Conservation (phyloP, 176 grass and related monocot species). For the Stipa capillata region DNA sequence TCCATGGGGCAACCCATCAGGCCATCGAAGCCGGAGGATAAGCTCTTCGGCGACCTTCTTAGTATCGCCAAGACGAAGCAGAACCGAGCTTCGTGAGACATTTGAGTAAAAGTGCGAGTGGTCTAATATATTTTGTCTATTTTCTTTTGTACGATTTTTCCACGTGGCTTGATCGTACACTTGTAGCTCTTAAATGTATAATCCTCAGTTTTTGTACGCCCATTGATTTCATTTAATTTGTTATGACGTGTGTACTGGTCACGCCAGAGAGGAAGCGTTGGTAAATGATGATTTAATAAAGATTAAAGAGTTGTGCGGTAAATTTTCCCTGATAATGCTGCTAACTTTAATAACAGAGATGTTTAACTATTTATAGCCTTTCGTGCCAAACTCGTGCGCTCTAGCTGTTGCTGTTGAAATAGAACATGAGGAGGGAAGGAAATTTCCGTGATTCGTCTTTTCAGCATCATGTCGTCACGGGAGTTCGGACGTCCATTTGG, state of each 20-base stretch:
- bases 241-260: constrained; percentile 27
- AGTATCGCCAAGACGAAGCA: constrained; percentile 83
- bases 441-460: too few species aligned
- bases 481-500: too few species aligned
- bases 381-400: too few species aligned
- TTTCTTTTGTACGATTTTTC: constrained; percentile 25
- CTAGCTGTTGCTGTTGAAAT: too few species aligned
- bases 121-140: constrained; percentile 6
- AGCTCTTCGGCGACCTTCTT: constrained; percentile 88
- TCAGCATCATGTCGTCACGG: too few species aligned
- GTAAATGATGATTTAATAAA: constrained; percentile 44
- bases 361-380: too few species aligned
- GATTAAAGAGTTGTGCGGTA: constrained; percentile 15
- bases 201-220: constrained; percentile 7
- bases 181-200: constrained; percentile 33
- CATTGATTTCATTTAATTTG: constrained; percentile 42
- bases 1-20: constrained; percentile 53
- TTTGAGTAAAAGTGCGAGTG: neutral
- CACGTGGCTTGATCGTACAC: constrained; percentile 28
- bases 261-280: constrained; percentile 20
- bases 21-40: constrained; percentile 59
- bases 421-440: too few species aligned
- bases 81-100: constrained; percentile 31
- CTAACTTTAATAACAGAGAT: neutral
- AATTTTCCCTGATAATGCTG: neutral